Percentiles rank a stretch among this genome's conserved stretches.
Conservation (phyloP, 2,329 filamentous ascomycete genomes). For the Metarhizium album region DNA sequence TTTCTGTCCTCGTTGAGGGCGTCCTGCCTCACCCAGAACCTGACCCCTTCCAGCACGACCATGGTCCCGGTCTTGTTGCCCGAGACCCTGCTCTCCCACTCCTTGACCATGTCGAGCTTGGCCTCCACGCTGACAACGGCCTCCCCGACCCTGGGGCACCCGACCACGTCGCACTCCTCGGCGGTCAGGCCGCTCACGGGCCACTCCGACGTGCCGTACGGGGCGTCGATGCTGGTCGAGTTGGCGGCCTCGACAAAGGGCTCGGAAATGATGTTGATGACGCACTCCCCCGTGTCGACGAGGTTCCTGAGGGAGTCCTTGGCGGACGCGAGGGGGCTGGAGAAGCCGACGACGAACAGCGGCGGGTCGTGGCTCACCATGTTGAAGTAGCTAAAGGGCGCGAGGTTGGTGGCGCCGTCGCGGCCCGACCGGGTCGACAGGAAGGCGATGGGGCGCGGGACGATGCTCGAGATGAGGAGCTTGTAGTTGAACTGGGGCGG, state of each 20-base stretch:
- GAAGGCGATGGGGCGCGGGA: conserved; percentile 71
- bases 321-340: conserved; percentile 31
- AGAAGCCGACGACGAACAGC: conserved; percentile 56
- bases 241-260: conserved; percentile 83
- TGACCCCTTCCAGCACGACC: conserved; percentile 69
- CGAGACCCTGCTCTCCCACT: conserved; percentile 66
- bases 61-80: conserved; percentile 68
- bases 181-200: conserved; percentile 64
- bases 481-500: conserved; percentile 74
- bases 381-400: conserved; percentile 81
- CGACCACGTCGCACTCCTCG: conserved; percentile 48
- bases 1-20: conserved; percentile 70
- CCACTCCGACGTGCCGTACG: conserved; percentile 72
- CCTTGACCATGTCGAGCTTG: conserved; percentile 60
- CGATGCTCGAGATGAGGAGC: conserved; percentile 71
- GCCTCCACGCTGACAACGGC: conserved; percentile 76
- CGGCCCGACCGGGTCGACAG: conserved; percentile 45
- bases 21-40: conserved; percentile 86
- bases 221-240: conserved; percentile 65
- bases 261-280: conserved; percentile 81
- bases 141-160: conserved; percentile 65
- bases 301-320: conserved; percentile 78
- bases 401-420: conserved; percentile 58
- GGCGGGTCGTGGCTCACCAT: conserved; percentile 80
- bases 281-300: conserved; percentile 59